These are phyloP conservation scores for Castanea sativa DNA, from an alignment of 306 rosid species.

Conservation along the genomic window DNA sequence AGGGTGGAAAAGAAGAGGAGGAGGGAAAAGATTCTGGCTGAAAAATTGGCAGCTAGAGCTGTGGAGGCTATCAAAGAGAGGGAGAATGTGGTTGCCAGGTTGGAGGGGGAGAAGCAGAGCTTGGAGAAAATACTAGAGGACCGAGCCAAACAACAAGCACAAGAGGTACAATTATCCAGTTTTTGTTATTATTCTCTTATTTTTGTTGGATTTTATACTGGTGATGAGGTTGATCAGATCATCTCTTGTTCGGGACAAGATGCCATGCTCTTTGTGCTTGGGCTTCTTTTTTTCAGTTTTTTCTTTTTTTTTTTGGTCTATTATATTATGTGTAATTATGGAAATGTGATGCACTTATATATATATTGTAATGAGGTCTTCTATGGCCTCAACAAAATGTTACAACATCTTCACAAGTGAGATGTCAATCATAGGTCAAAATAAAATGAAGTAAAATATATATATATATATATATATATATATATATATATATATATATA, in stretches of 20 bases:
- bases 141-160: slow-evolving; percentile 85
- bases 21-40: slow-evolving; percentile 74
- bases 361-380: too few relatives aligned
- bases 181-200: slow-evolving; percentile 12
- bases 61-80: slow-evolving; percentile 70
- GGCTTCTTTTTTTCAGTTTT: background rate
- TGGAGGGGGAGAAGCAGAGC: slow-evolving; percentile 98
- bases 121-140: slow-evolving; percentile 90
- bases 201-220: slow-evolving; percentile 1
- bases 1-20: slow-evolving; percentile 77
- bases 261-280: too few relatives aligned
- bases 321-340: background rate
- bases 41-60: slow-evolving; percentile 88
- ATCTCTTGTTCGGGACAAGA: background rate
- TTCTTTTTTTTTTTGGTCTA: background rate
- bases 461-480: too few relatives aligned
- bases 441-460: too few relatives aligned
- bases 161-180: slow-evolving; percentile 60
- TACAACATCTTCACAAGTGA: too few relatives aligned
- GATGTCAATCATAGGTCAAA: too few relatives aligned
- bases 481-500: too few relatives aligned
- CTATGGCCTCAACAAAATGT: too few relatives aligned
- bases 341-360: background rate
- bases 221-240: background rate
- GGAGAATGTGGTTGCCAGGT: slow-evolving; percentile 84